Percentiles rank a stretch among this genome's conserved stretches.
Evolutionary conservation across 2,329 filamentous ascomycete species (phyloP).

Genomic region (Diaporthe sp.): DNA sequence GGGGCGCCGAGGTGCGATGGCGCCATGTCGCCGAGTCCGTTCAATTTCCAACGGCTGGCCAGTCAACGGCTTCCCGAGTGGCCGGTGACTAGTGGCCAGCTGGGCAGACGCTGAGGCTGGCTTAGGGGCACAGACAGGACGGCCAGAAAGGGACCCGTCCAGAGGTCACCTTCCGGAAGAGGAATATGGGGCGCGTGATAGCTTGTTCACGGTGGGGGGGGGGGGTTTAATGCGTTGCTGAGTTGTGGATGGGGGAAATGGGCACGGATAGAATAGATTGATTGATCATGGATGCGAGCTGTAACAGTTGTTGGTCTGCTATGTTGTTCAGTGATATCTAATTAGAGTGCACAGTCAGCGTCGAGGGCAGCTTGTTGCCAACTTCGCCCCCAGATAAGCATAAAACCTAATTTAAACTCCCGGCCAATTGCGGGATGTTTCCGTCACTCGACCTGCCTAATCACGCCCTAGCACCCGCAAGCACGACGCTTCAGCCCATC

Average conservation of each 20-base stretch:
- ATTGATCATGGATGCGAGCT: not conserved
- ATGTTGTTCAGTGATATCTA: too few relatives aligned
- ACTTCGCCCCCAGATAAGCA: slow-evolving; percentile 28
- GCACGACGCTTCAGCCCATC: not conserved
- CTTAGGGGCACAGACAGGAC: not conserved
- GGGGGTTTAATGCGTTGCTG: not conserved
- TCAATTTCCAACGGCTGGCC: slow-evolving; percentile 24
- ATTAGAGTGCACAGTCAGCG: not conserved
- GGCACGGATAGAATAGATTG: not conserved
- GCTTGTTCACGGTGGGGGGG: not conserved
- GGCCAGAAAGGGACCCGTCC: slow-evolving; percentile 18
- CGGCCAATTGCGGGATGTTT: slow-evolving; percentile 25
- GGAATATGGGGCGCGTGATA: slow-evolving; percentile 9
- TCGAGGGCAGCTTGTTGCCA: not conserved
- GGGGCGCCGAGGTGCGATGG: not conserved
- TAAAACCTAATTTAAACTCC: slow-evolving; percentile 31
- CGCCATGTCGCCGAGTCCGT: not conserved
- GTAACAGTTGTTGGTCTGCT: not conserved
- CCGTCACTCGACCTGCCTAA: slow-evolving; percentile 17
- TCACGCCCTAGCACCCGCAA: not conserved
- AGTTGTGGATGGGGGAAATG: not conserved
- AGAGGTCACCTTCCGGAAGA: slow-evolving; percentile 27
- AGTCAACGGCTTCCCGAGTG: not conserved
- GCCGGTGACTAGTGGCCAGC: not conserved
- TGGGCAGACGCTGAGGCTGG: not conserved